Conservation (phyloP, 2,329 filamentous ascomycete species). For the Aspergillus sp. region DNA sequence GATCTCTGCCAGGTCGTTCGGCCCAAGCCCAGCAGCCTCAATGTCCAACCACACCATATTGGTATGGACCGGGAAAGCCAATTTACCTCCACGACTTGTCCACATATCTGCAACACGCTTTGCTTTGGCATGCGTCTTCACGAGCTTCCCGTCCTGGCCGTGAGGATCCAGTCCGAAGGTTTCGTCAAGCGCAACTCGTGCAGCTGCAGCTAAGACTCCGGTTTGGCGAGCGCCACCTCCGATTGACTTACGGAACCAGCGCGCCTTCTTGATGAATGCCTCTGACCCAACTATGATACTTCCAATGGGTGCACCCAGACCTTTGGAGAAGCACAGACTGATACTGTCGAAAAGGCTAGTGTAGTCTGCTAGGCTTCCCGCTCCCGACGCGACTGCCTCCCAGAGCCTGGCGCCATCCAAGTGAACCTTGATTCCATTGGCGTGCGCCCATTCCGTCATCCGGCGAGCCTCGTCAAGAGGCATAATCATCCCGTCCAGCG, state of each 20-base stretch:
- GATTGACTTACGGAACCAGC: slow-evolving; percentile 80
- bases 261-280: slow-evolving; percentile 65
- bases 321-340: slow-evolving; percentile 80
- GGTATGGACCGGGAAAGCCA: slow-evolving; percentile 75
- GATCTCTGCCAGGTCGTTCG: slow-evolving; percentile 58
- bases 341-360: slow-evolving; percentile 73
- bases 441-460: slow-evolving; percentile 72
- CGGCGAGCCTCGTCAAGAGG: slow-evolving; percentile 71
- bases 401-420: slow-evolving; percentile 80
- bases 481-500: slow-evolving; percentile 77
- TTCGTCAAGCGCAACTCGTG: slow-evolving; percentile 76
- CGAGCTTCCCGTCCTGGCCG: slow-evolving; percentile 66
- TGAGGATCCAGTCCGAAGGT: slow-evolving; percentile 67
- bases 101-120: slow-evolving; percentile 68
- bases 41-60: slow-evolving; percentile 91
- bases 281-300: slow-evolving; percentile 69
- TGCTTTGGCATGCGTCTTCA: slow-evolving; percentile 65
- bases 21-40: slow-evolving; percentile 59
- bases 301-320: slow-evolving; percentile 79
- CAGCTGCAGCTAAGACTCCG: slow-evolving; percentile 75
- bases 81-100: slow-evolving; percentile 69
- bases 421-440: slow-evolving; percentile 71
- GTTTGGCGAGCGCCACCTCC: slow-evolving; percentile 79
- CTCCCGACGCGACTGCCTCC: slow-evolving; percentile 76
- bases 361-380: slow-evolving; percentile 69